phyloP scores from a whole-genome alignment of 2,329 filamentous ascomycete species.

The Sporothrix protearum region DNA sequence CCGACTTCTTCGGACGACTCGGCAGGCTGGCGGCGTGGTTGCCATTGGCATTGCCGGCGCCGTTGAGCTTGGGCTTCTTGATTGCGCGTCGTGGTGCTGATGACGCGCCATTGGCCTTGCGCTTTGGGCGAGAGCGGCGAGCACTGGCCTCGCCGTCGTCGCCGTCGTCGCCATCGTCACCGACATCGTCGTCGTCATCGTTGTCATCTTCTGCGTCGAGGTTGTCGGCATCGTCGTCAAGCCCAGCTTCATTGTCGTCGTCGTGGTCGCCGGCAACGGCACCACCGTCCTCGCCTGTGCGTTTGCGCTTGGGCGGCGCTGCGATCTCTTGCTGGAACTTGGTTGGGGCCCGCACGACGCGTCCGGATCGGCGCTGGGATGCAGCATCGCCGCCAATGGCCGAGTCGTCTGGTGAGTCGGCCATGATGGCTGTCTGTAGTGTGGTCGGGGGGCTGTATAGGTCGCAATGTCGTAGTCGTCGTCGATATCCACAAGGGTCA shows the following conservation, averaged over 20 bases:
- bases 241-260: conserved; percentile 38
- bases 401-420: conserved; percentile 19
- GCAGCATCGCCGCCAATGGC: conserved; percentile 19
- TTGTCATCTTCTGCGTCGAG: conserved; percentile 41
- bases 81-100: conserved; percentile 49
- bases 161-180: conserved; percentile 35
- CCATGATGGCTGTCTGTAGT: conserved; percentile 10
- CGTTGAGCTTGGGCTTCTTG: conserved; percentile 64
- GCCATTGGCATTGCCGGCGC: conserved; percentile 38
- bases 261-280: conserved; percentile 47
- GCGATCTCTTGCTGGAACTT: conserved; percentile 57
- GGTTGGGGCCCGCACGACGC: conserved; percentile 58
- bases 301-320: conserved; percentile 56
- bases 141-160: conserved; percentile 32
- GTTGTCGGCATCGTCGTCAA: conserved; percentile 36
- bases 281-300: conserved; percentile 33
- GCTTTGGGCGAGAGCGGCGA: conserved; percentile 39
- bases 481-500: not conserved
- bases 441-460: not conserved
- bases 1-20: conserved; percentile 55
- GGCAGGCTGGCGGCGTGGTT: conserved; percentile 45
- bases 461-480: not conserved
- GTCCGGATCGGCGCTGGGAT: conserved; percentile 63
- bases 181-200: conserved; percentile 38
- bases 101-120: conserved; percentile 25